Percentiles rank a stretch among this genome's conserved stretches.
Evolutionary conservation across 306 rosid genomes (phyloP).

Genomic region (Ochetophila trinervis): DNA sequence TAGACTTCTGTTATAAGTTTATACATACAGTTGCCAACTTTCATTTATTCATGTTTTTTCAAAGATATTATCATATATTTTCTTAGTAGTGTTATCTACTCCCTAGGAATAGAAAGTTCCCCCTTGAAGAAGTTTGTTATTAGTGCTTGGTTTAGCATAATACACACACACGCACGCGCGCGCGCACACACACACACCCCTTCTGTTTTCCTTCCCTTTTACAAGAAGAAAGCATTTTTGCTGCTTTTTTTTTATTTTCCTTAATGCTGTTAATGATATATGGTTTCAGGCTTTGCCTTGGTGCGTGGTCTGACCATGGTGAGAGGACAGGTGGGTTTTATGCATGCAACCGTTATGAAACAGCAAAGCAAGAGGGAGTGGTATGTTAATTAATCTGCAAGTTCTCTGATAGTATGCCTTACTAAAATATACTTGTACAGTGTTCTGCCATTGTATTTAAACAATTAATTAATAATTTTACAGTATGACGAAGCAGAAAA

Average conservation of each 20-base stretch:
- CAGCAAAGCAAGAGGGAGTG: conserved; percentile 93
- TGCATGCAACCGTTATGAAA: conserved; percentile 94
- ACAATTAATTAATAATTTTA: conserved; percentile 2
- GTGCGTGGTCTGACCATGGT: conserved; percentile 93
- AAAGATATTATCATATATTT: background rate
- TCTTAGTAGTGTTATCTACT: background rate
- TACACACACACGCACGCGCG: no score
- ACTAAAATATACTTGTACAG: background rate
- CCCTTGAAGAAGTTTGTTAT: background rate
- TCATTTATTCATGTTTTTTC: no score
- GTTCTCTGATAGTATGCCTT: background rate
- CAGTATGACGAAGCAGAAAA: conserved; percentile 63
- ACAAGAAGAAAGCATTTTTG: no score
- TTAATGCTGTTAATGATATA: conserved; percentile 7
- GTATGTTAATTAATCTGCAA: conserved; percentile 23
- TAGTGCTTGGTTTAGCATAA: background rate
- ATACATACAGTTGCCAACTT: background rate
- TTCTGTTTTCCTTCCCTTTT: no score
- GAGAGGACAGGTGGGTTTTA: conserved; percentile 94
- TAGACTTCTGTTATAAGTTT: background rate
- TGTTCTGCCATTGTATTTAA: background rate
- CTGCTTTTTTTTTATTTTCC: no score
- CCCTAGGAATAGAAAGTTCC: background rate
- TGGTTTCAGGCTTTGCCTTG: conserved; percentile 79
- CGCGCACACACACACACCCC: no score